These are phyloP conservation scores for Leccinum angustisporum DNA, from an alignment of 1,284 basidiomycete species.

Conservation along the genomic window DNA sequence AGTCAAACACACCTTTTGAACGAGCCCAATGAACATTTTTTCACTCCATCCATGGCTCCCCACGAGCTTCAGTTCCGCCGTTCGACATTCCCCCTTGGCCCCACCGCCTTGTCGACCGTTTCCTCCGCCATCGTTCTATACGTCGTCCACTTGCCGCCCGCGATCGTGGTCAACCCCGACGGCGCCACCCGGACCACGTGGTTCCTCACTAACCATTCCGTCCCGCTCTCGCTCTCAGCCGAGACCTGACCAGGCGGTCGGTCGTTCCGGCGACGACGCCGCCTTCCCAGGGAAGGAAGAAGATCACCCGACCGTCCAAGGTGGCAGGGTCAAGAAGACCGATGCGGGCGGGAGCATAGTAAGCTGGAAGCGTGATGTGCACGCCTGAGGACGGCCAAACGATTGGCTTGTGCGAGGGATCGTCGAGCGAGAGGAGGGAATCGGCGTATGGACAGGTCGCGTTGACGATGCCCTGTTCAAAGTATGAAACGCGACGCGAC, in stretches of 20 bases:
- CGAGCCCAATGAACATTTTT: constrained; percentile 96
- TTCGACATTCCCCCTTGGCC: constrained; percentile 70
- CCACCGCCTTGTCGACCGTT: constrained; percentile 87
- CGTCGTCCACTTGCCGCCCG: constrained; percentile 99
- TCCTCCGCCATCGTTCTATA: constrained; percentile 97
- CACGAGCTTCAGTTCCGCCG: constrained; percentile 79
- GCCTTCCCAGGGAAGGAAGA: constrained; percentile 99
- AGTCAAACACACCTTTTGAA: constrained; percentile 68
- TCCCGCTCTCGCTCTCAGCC: constrained; percentile 61
- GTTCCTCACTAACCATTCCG: constrained; percentile 89
- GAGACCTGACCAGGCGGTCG: constrained; percentile 95
- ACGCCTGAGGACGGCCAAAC: constrained; percentile 92
- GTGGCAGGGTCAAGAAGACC: constrained; percentile 95
- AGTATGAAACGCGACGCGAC: neutral
- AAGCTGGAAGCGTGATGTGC: constrained; percentile 96
- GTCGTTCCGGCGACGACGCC: constrained; percentile 98
- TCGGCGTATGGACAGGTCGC: constrained; percentile 96
- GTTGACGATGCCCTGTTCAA: constrained; percentile 81
- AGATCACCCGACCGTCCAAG: constrained; percentile 96
- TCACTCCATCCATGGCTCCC: constrained; percentile 95
- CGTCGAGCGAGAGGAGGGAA: constrained; percentile 82
- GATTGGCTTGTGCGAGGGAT: constrained; percentile 81
- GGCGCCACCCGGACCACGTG: constrained; percentile 89
- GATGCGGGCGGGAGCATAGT: constrained; percentile 95
- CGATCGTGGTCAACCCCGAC: constrained; percentile 89